Conservation (phyloP, 2,329 filamentous ascomycete species). For the Zymoseptoria crescenta region DNA sequence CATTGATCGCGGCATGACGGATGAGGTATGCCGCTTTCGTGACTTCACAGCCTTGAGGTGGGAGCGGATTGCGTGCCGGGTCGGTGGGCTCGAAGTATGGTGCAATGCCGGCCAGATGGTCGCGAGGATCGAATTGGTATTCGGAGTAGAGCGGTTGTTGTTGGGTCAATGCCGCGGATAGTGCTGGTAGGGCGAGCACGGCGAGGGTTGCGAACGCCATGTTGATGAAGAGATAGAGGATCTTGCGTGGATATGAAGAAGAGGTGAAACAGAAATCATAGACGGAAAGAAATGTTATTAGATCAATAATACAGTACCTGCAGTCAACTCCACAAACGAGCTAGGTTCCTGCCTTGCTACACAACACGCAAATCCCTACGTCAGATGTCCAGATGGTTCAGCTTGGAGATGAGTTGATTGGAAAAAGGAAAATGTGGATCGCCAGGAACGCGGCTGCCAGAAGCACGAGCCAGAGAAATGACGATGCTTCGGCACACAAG, state of each 20-base stretch:
- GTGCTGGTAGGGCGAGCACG: constrained; percentile 9
- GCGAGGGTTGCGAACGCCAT: background rate
- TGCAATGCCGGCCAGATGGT: constrained; percentile 44
- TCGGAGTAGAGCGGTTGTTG: constrained; percentile 24
- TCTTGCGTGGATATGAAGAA: background rate
- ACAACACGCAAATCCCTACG: background rate
- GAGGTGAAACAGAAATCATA: background rate
- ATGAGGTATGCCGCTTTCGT: constrained; percentile 43
- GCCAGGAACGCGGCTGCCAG: background rate
- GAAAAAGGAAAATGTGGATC: background rate
- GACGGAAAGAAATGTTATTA: background rate
- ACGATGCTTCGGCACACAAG: background rate
- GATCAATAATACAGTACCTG: background rate
- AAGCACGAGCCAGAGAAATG: background rate
- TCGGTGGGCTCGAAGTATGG: constrained; percentile 45
- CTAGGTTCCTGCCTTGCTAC: background rate
- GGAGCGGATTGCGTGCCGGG: constrained; percentile 39
- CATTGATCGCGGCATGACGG: constrained; percentile 45
- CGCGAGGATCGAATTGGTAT: constrained; percentile 41
- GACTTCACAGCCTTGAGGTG: constrained; percentile 46
- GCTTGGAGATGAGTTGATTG: background rate
- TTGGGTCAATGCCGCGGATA: constrained; percentile 15
- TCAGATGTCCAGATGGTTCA: background rate
- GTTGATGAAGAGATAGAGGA: background rate
- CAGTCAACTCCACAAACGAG: background rate